Base-by-base conservation (phyloP, 768 basidiomycete species). In the Fibroporia radiculosa region DNA sequence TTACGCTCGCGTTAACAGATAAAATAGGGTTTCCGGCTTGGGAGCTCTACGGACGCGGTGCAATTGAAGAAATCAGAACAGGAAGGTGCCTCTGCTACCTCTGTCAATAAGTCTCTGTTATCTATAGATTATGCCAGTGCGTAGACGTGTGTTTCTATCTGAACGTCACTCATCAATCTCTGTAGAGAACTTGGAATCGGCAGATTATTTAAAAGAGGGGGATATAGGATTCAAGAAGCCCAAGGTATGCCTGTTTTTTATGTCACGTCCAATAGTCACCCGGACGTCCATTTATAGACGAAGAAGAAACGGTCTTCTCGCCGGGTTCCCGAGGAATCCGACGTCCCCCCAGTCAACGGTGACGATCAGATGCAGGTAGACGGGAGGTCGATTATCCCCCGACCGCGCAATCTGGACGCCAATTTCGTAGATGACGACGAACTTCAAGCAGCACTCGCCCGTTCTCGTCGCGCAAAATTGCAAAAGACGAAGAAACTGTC, bases 371-470 rank as follows among this genome's bases (percentile, higher is more conserved):
- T 95, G 87, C 78, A 89, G 25, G 75, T 93, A 44, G 93, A 96
- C 57, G 67, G 75, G 54, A 80, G 76, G 54, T 78, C 84, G n/a
- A 68, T 78, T 46, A 66, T 80, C 22, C 78, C 82, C 48, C 73
- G 82, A 53, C 70, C 71, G 52, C 74, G 84, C 56, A 79, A 92
- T 60, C 72, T 91, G 42, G 80, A 93, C 60, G 72, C 74, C 55
- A 95, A 95, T 66, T 90, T 96, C 64, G 84, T 98, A 51, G 96
- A 98, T 66, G 96, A 99, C 63, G 96, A 99, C 63, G 96, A 99
- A 57, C 77, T 99, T 33, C 93, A 97, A 71, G 87, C 88, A 32
- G 90, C 88, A 22, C 72, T 98, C 47, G 84, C 95, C 27, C 79
- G 89, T 8, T 80, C 89, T 47, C 75, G 96, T 47, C 78, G 85